Conservation (phyloP, 768 basidiomycete species). For the Russula lepida region DNA sequence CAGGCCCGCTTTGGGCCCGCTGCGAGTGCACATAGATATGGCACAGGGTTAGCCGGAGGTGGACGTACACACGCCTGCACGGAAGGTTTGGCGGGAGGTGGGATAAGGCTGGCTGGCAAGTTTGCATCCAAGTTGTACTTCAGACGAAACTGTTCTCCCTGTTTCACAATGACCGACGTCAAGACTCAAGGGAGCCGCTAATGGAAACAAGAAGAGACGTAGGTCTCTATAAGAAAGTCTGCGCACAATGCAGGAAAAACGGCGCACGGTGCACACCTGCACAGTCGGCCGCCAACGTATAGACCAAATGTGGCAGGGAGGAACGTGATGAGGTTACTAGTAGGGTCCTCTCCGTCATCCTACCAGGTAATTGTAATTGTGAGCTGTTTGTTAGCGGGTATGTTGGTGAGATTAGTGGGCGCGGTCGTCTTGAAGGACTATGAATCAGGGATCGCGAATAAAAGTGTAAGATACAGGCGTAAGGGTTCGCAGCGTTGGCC, state of each 20-base stretch:
- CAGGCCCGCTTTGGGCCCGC: no score
- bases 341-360: conserved; percentile 44
- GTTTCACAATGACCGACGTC: conserved; percentile 14
- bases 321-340: conserved; percentile 40
- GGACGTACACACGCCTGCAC: conserved; percentile 54
- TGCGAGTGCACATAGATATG: conserved; percentile 69
- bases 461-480: conserved; percentile 2
- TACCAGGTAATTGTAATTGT: conserved; percentile 55
- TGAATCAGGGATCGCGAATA: background rate
- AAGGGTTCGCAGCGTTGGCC: conserved; percentile 15
- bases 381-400: conserved; percentile 41
- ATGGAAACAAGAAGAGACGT: conserved; percentile 31
- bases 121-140: conserved; percentile 99
- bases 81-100: conserved; percentile 19
- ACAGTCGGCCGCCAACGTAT: conserved; percentile 51
- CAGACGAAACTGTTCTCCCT: conserved; percentile 95
- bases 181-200: background rate
- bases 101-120: conserved; percentile 38
- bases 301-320: conserved; percentile 47
- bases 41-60: conserved; percentile 61
- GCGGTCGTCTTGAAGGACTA: conserved; percentile 41
- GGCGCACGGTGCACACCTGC: conserved; percentile 50
- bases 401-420: conserved; percentile 41
- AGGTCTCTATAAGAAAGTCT: conserved; percentile 97
- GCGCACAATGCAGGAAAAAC: conserved; percentile 79